phyloP scores from a whole-genome alignment of 495 filamentous ascomycete genomes.

The Trichoderma gamsii region DNA sequence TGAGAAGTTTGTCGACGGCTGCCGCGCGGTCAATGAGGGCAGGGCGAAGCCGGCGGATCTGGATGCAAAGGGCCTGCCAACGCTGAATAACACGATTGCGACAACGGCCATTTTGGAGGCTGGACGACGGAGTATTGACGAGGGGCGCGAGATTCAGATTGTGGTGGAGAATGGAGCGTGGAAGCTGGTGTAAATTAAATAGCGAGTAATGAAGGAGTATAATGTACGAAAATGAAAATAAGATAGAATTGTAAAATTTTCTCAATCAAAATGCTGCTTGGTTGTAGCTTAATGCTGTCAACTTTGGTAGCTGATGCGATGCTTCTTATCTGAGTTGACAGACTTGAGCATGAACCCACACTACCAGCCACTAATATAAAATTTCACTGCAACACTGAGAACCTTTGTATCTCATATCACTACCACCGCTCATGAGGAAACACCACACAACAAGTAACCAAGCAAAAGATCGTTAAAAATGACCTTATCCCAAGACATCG shows the following conservation, averaged over 20 bases:
- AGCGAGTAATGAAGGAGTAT: not conserved
- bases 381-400: too few relatives aligned
- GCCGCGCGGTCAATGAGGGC: slow-evolving; percentile 68
- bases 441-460: not conserved
- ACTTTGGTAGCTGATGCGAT: too few relatives aligned
- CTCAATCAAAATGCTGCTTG: not conserved
- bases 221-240: not conserved
- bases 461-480: not conserved
- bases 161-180: slow-evolving; percentile 55
- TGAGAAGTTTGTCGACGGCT: slow-evolving; percentile 92
- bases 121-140: slow-evolving; percentile 73
- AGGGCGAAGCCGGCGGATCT: slow-evolving; percentile 64
- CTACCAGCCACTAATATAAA: too few relatives aligned
- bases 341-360: too few relatives aligned
- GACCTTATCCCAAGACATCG: not conserved
- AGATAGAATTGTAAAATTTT: not conserved
- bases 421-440: not conserved
- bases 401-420: too few relatives aligned
- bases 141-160: slow-evolving; percentile 71
- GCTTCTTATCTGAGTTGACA: too few relatives aligned
- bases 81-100: slow-evolving; percentile 79
- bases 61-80: slow-evolving; percentile 75
- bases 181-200: slow-evolving; percentile 55
- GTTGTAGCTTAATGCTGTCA: too few relatives aligned
- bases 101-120: slow-evolving; percentile 89